Conservation (phyloP, 1,284 basidiomycete species). For the Marasmius oreades region DNA sequence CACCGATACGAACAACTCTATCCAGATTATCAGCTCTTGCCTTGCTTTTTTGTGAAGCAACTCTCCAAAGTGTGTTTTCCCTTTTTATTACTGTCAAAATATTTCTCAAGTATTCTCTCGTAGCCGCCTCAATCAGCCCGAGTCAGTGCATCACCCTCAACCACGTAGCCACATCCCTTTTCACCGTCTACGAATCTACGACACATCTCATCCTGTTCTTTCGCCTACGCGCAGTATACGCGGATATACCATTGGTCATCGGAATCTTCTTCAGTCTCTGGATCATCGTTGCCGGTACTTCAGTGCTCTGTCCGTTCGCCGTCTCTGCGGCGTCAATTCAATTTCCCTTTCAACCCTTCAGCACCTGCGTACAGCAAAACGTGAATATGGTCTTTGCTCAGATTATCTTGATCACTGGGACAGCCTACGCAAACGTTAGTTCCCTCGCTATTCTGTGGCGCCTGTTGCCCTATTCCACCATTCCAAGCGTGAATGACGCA, state of each 20-base stretch:
- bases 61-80: not conserved
- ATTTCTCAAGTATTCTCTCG: not conserved
- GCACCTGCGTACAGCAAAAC: not conserved
- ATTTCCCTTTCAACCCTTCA: not conserved
- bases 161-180: not conserved
- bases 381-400: not conserved
- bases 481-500: not conserved
- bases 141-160: not conserved
- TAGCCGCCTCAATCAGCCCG: not conserved
- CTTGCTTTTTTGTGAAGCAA: not conserved
- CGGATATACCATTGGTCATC: not conserved
- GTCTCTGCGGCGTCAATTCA: not conserved
- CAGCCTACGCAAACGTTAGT: not conserved
- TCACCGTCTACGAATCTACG: not conserved
- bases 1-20: no score
- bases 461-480: not conserved
- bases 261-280: not conserved
- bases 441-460: not conserved
- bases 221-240: not conserved
- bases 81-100: not conserved
- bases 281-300: not conserved
- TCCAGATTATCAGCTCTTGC: not conserved
- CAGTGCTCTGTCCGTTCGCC: not conserved
- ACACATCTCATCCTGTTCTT: not conserved
- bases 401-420: not conserved